Percentiles rank a stretch among this genome's conserved stretches.
phyloP scores from a whole-genome alignment of 2,329 filamentous ascomycete species.

The Nigrospora sphaerica region DNA sequence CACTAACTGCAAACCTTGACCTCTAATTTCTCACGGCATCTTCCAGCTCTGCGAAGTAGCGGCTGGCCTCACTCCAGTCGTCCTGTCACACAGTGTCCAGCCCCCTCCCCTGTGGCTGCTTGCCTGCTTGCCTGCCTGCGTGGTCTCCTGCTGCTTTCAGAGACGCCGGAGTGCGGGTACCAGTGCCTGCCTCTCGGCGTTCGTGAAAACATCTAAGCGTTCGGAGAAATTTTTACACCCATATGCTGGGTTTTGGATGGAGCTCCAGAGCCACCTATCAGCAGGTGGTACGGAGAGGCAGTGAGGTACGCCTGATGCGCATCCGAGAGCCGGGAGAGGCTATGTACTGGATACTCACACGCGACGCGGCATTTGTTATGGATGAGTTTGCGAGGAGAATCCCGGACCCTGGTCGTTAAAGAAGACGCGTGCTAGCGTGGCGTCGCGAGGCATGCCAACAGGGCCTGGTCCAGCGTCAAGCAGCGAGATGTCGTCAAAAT shows the following conservation, averaged over 20 bases:
- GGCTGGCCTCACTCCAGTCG: too few species aligned
- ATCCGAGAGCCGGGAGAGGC: conserved; percentile 11
- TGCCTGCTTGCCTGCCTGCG: neutral
- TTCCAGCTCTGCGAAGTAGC: too few species aligned
- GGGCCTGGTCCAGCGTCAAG: conserved; percentile 11
- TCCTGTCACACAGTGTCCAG: neutral
- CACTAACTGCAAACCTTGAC: too few species aligned
- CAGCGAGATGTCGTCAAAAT: conserved; percentile 12
- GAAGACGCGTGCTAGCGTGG: conserved; percentile 4
- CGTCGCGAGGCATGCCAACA: conserved; percentile 2
- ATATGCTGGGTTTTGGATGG: neutral
- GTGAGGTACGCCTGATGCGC: neutral
- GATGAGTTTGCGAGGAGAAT: conserved; percentile 15
- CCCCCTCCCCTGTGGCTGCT: neutral
- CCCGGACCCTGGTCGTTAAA: conserved; percentile 34
- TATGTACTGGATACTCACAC: neutral
- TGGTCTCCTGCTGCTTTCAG: neutral
- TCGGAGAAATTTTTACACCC: conserved; percentile 6
- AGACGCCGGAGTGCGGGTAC: neutral
- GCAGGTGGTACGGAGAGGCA: neutral
- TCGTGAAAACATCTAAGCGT: conserved; percentile 3
- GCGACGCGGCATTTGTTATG: conserved; percentile 1
- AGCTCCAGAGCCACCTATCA: neutral
- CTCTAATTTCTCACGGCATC: too few species aligned
- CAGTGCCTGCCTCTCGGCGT: too few species aligned